Conservation (phyloP, 2,329 filamentous ascomycete species). For the Stylonectria norvegica region DNA sequence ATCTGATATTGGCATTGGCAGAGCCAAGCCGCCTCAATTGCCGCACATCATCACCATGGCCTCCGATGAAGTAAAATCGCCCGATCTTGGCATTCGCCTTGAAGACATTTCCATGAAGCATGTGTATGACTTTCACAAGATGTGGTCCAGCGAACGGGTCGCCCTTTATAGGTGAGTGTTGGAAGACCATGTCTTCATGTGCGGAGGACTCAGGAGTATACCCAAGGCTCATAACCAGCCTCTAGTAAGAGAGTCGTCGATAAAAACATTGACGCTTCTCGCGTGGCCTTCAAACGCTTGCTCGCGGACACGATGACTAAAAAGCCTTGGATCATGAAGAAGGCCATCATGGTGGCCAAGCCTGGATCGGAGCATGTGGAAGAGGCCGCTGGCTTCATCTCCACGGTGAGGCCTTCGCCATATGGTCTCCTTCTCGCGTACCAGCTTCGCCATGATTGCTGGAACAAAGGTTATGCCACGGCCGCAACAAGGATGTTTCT, state of each 20-base stretch:
- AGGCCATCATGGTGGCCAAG: slow-evolving; percentile 1
- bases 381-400: slow-evolving; percentile 5
- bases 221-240: not conserved
- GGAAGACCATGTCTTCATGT: not conserved
- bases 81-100: not conserved
- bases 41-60: not conserved
- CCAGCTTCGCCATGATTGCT: slow-evolving; percentile 1
- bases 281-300: not conserved
- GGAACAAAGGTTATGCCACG: not conserved
- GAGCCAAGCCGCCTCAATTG: too few species aligned
- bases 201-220: not conserved
- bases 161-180: slow-evolving; percentile 3
- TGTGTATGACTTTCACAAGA: slow-evolving; percentile 5
- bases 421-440: slow-evolving; percentile 1
- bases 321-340: slow-evolving; percentile 4
- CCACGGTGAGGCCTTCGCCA: not conserved
- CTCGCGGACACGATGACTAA: not conserved
- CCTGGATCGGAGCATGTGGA: not conserved
- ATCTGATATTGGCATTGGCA: too few species aligned
- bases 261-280: slow-evolving; percentile 1
- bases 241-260: not conserved
- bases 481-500: slow-evolving; percentile 5
- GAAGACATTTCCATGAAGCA: not conserved
- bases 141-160: slow-evolving; percentile 4
- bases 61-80: not conserved